phyloP scores from a whole-genome alignment of 352 stramenopile species.

The Lagenidium sp. region DNA sequence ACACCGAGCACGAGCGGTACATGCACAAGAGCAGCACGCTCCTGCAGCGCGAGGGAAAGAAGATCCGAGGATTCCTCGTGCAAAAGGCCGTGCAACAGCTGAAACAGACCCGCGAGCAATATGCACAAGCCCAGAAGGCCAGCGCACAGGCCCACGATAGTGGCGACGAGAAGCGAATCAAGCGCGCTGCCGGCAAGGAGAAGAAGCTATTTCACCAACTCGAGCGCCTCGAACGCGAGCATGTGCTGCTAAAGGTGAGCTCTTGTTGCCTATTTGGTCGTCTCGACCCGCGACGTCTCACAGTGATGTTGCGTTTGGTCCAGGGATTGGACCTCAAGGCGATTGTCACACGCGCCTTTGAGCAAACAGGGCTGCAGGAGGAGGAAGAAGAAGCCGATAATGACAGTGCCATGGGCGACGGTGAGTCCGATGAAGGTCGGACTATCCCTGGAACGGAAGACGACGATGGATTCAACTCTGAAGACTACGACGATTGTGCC shows the following conservation, averaged over 20 bases:
- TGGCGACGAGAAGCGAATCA: constrained; percentile 16
- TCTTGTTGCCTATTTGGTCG: constrained; percentile 23
- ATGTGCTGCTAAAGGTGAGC: constrained; percentile 42
- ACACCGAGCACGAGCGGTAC: constrained; percentile 55
- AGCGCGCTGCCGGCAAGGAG: constrained; percentile 21
- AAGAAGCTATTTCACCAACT: constrained; percentile 31
- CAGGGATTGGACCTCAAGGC: constrained; percentile 31
- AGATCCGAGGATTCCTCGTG: constrained; percentile 53
- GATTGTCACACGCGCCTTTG: constrained; percentile 34
- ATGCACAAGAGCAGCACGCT: constrained; percentile 61
- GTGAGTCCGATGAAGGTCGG: no score
- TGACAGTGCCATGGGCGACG: constrained; percentile 11
- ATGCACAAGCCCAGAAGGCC: neutral
- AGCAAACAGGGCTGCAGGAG: constrained; percentile 12
- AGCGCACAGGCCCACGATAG: neutral
- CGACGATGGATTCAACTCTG: constrained; percentile 33
- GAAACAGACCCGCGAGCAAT: constrained; percentile 45
- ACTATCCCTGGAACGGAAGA: constrained; percentile 6
- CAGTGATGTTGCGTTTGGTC: constrained; percentile 48
- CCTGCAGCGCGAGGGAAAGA: constrained; percentile 71
- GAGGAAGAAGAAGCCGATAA: constrained; percentile 11
- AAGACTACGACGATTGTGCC: constrained; percentile 19
- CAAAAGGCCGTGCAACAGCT: constrained; percentile 64
- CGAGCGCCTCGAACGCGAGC: constrained; percentile 39
- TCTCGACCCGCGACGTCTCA: constrained; percentile 41